Conservation (phyloP, 2,329 filamentous ascomycete species). For the Epichloe uncinata region DNA sequence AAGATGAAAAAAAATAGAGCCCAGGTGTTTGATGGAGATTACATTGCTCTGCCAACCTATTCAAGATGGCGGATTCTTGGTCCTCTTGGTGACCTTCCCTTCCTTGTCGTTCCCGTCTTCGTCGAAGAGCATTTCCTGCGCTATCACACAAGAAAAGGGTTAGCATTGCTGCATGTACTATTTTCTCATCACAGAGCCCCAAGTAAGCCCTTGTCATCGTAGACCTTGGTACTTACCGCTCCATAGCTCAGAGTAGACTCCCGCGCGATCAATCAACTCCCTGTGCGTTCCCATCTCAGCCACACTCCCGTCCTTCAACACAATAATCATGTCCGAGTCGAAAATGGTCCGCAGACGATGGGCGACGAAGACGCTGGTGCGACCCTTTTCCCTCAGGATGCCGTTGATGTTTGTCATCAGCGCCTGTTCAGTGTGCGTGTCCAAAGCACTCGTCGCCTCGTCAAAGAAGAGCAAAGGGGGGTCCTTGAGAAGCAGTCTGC, state of each 20-base stretch:
- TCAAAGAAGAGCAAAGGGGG: slow-evolving; percentile 88
- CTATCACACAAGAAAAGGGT: slow-evolving; percentile 19
- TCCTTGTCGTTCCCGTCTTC: slow-evolving; percentile 31
- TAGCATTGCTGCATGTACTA: background rate
- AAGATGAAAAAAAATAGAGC: too few species aligned
- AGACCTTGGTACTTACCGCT: slow-evolving; percentile 46
- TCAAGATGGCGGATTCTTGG: too few species aligned
- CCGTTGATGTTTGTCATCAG: slow-evolving; percentile 86
- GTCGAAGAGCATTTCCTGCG: slow-evolving; percentile 48
- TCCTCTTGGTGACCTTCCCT: slow-evolving; percentile 16
- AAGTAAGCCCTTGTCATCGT: background rate
- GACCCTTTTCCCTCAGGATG: slow-evolving; percentile 73
- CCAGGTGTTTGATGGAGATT: too few species aligned
- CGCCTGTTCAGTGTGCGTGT: slow-evolving; percentile 87
- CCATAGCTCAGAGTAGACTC: slow-evolving; percentile 84
- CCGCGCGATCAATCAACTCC: slow-evolving; percentile 63
- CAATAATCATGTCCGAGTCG: slow-evolving; percentile 86
- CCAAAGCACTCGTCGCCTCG: slow-evolving; percentile 82
- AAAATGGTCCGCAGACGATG: slow-evolving; percentile 88
- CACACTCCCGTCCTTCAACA: slow-evolving; percentile 72
- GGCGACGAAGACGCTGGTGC: slow-evolving; percentile 91
- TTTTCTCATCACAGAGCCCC: too few species aligned
- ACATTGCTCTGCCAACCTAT: too few species aligned
- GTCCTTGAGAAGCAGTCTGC: slow-evolving; percentile 74
- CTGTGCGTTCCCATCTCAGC: slow-evolving; percentile 81